Percentiles rank a stretch among this genome's conserved stretches.
Evolutionary conservation across 345 rosid genomes (phyloP).

Genomic region (Melaleuca alternifolia): DNA sequence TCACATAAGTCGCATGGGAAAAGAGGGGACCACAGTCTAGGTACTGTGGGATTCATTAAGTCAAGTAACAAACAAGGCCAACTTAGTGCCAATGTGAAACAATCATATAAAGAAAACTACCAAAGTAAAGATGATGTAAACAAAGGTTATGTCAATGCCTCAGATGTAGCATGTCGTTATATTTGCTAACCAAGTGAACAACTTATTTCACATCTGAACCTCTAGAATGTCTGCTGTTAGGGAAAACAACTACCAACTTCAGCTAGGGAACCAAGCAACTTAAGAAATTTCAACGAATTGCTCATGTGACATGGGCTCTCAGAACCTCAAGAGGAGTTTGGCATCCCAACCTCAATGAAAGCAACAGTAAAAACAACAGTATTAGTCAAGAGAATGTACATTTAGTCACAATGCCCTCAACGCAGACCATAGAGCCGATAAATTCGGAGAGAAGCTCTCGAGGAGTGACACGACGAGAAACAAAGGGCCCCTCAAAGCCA

Average conservation of each 20-base stretch:
- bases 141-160: not conserved
- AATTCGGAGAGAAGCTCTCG: slow-evolving; percentile 89
- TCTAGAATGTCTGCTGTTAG: not conserved
- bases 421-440: slow-evolving; percentile 95
- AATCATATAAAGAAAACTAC: not conserved
- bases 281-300: not conserved
- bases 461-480: slow-evolving; percentile 88
- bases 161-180: not conserved
- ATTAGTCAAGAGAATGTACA: slow-evolving; percentile 25
- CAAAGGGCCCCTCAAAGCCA: slow-evolving; percentile 95
- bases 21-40: not conserved
- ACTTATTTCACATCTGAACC: not conserved
- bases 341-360: not conserved
- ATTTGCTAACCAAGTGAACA: not conserved
- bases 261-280: not conserved
- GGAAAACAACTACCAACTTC: not conserved
- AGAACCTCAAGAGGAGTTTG: not conserved
- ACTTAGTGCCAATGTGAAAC: not conserved
- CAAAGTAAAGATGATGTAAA: not conserved
- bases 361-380: not conserved
- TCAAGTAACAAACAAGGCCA: not conserved
- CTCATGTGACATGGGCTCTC: not conserved
- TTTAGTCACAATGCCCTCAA: slow-evolving; percentile 92
- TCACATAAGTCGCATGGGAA: not conserved
- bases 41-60: not conserved